Conservation (phyloP, 768 basidiomycete species). For the Favolaschia claudopus region DNA sequence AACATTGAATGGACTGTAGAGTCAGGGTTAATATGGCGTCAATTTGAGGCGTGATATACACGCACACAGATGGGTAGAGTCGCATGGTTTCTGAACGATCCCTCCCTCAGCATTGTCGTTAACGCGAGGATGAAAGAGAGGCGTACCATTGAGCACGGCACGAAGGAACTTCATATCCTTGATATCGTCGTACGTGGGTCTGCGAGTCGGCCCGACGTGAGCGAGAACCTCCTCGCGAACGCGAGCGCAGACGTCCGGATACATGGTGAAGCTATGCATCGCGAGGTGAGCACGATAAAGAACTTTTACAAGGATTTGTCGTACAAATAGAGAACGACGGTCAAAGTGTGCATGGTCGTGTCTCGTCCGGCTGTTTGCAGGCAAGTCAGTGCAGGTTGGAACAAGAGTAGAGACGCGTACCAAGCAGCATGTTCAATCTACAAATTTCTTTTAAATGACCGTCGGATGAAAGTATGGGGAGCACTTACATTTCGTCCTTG, state of each 20-base stretch:
- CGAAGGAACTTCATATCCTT: conserved; percentile 67
- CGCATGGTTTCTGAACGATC: conserved; percentile 55
- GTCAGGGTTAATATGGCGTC: not conserved
- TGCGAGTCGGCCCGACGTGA: conserved; percentile 49
- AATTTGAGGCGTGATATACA: not conserved
- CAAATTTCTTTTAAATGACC: not conserved
- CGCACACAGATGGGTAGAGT: conserved; percentile 59
- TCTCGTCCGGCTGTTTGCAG: conserved; percentile 1
- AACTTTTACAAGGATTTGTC: not conserved
- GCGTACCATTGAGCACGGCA: conserved; percentile 64
- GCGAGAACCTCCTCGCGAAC: conserved; percentile 60
- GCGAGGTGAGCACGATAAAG: not conserved
- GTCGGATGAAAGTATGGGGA: not conserved
- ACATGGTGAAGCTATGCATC: conserved; percentile 23
- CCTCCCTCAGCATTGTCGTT: no score
- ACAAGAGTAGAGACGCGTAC: conserved; percentile 24
- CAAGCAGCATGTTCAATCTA: conserved; percentile 54
- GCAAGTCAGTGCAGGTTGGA: not conserved
- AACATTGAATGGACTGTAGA: conserved; percentile 50
- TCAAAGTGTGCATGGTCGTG: conserved; percentile 41
- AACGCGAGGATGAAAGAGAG: not conserved
- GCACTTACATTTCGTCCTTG: conserved; percentile 54
- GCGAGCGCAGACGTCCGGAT: conserved; percentile 53
- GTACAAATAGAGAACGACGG: conserved; percentile 41
- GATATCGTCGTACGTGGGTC: conserved; percentile 64